Percentiles rank a stretch among this genome's conserved stretches.
phyloP scores from a whole-genome alignment of 1,139 yeast genomes.

The Debaryomyces subglobosus region DNA sequence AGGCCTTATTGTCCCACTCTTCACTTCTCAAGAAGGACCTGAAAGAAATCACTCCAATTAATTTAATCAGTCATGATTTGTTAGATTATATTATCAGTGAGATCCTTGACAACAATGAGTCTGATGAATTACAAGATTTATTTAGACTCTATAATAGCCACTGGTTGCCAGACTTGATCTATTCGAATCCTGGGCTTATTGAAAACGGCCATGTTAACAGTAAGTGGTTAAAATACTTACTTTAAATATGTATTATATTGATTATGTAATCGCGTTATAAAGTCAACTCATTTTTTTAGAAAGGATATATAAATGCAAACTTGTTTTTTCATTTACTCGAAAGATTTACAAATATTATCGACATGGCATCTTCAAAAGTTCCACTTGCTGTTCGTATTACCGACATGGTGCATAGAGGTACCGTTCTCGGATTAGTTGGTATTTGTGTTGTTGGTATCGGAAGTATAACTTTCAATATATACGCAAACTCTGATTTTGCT shows the following conservation, averaged over 20 bases:
- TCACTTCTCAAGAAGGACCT: slow-evolving; percentile 22
- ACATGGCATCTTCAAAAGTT: slow-evolving; percentile 27
- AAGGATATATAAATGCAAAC: neutral
- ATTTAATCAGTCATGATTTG: slow-evolving; percentile 33
- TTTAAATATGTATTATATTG: slow-evolving; percentile 20
- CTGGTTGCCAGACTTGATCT: slow-evolving; percentile 48
- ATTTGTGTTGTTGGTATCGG: slow-evolving; percentile 52
- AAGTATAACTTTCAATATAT: slow-evolving; percentile 64
- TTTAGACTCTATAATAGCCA: slow-evolving; percentile 42
- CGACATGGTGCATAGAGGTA: slow-evolving; percentile 80
- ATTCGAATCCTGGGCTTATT: slow-evolving; percentile 45
- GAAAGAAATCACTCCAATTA: slow-evolving; percentile 26
- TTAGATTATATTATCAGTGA: slow-evolving; percentile 37
- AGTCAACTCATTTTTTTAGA: slow-evolving; percentile 3
- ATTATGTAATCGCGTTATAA: slow-evolving; percentile 12
- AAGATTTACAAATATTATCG: neutral
- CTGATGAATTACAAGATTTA: slow-evolving; percentile 29
- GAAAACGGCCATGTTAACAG: slow-evolving; percentile 38
- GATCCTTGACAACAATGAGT: slow-evolving; percentile 29
- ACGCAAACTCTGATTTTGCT: slow-evolving; percentile 55
- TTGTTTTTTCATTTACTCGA: neutral
- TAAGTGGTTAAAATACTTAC: slow-evolving; percentile 45
- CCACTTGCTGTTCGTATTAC: slow-evolving; percentile 59
- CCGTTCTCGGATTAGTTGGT: slow-evolving; percentile 78
- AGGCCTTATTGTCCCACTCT: slow-evolving; percentile 27